Base-by-base conservation (phyloP, 148 eudicot genomes). In the Linanthus parryae region DNA sequence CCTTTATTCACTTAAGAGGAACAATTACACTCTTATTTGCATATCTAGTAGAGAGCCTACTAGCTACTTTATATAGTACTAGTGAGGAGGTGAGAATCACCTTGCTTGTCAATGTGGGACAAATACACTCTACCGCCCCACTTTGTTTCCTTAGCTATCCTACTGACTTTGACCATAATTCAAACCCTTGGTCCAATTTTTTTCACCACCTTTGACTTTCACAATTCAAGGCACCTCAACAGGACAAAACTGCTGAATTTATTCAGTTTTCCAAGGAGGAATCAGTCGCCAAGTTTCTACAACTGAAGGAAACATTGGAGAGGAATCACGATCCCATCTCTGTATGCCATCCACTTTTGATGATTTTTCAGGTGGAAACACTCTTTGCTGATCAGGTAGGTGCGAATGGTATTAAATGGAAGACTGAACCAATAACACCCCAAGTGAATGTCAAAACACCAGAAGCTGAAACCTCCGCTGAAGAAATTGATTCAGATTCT, bases 161-260 rank as follows among this genome's bases (percentile, higher is more conserved):
- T n/a, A n/a, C n/a, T n/a, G n/a, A n/a, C n/a, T n/a, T n/a, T n/a
- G n/a, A n/a, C n/a, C n/a, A n/a, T n/a, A n/a, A n/a, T n/a, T n/a
- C n/a, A n/a, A n/a, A n/a, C n/a, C n/a, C n/a, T n/a, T n/a, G n/a
- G n/a, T n/a, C n/a, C n/a, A n/a, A n/a, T n/a, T n/a, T n/a, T n/a
- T n/a, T n/a, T n/a, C n/a, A n/a, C n/a, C n/a, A n/a, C n/a, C n/a
- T n/a, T n/a, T n/a, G n/a, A n/a, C n/a, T n/a, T n/a, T n/a, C n/a
- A n/a, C n/a, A n/a, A n/a, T n/a, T n/a, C n/a, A n/a, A n/a, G n/a
- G n/a, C n/a, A n/a, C n/a, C n/a, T 58, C 71, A 73, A 47, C 65
- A 84, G 69, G 95, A 92, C 60, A 76, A 84, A 54, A 81, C 75
- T 58, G 81, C 91, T 4, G 88, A 81, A 3, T 88, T 92, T 66